Percentiles rank a stretch among this genome's conserved stretches.
phyloP scores from a whole-genome alignment of 345 rosid species.

The Adansonia digitata region DNA sequence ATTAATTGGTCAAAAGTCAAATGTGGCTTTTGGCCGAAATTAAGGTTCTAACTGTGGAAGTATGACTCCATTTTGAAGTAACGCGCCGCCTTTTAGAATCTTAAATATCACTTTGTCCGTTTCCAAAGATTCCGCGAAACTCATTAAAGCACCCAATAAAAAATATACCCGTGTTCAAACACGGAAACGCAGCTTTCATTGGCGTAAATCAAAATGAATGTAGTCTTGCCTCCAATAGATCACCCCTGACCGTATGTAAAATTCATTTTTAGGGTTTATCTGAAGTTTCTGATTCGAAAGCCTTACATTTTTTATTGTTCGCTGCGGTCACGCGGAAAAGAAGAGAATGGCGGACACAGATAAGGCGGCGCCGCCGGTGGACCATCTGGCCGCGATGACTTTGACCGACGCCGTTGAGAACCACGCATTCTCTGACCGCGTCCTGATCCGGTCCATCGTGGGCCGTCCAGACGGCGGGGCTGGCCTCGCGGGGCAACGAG shows the following conservation, averaged over 20 bases:
- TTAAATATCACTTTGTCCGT: neutral
- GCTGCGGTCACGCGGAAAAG: too few species aligned
- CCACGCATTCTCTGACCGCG: slow-evolving; percentile 61
- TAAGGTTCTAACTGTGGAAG: neutral
- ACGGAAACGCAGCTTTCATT: neutral
- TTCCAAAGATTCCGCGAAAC: neutral
- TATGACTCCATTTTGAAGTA: neutral
- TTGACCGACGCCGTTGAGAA: slow-evolving; percentile 27
- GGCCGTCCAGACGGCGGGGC: slow-evolving; percentile 63
- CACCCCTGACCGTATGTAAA: neutral
- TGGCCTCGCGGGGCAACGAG: slow-evolving; percentile 56
- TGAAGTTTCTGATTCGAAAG: neutral
- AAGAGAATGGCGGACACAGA: slow-evolving; percentile 33
- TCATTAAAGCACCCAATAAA: neutral
- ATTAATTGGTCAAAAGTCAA: too few species aligned
- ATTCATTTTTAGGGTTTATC: slow-evolving; percentile 2
- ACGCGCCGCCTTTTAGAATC: neutral
- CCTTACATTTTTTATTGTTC: neutral
- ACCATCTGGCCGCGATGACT: slow-evolving; percentile 33
- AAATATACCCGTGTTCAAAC: neutral
- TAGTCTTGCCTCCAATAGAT: neutral
- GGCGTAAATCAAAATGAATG: neutral
- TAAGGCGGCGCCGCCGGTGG: slow-evolving; percentile 22
- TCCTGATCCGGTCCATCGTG: slow-evolving; percentile 52
- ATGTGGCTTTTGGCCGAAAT: too few species aligned